Conservation (phyloP, 2,329 filamentous ascomycete genomes). For the Fusarium marasasianum region DNA sequence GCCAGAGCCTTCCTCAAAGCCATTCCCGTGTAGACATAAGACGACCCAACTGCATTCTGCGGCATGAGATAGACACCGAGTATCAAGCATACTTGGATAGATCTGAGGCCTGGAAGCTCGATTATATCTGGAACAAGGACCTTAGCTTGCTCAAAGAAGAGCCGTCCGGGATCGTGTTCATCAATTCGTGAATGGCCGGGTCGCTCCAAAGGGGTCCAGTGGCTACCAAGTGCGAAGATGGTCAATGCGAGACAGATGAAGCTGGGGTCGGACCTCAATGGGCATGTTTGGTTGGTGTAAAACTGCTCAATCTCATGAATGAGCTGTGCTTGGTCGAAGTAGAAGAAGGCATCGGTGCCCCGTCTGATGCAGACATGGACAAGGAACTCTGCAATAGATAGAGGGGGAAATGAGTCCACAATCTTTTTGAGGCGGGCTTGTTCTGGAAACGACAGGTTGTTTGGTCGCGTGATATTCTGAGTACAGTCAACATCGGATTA, state of each 20-base stretch:
- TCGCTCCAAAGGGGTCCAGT: not conserved
- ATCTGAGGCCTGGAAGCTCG: not conserved
- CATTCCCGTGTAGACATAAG: not conserved
- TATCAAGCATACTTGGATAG: not conserved
- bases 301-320: not conserved
- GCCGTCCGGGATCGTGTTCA: not conserved
- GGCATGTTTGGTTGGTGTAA: not conserved
- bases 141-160: not conserved
- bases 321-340: not conserved
- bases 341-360: not conserved
- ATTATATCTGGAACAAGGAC: not conserved
- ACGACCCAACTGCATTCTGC: not conserved
- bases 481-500: too few species aligned
- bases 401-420: not conserved
- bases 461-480: not conserved
- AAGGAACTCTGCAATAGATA: not conserved
- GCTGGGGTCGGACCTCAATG: not conserved
- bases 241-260: not conserved
- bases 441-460: not conserved
- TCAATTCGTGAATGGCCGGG: not conserved
- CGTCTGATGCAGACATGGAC: not conserved
- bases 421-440: not conserved
- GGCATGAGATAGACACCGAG: constrained; percentile 1
- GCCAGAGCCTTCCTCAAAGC: not conserved
- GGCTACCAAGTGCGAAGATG: not conserved